Evolutionary conservation across 768 basidiomycete species (phyloP).

Genomic region (Mrakia hoshinonis): DNA sequence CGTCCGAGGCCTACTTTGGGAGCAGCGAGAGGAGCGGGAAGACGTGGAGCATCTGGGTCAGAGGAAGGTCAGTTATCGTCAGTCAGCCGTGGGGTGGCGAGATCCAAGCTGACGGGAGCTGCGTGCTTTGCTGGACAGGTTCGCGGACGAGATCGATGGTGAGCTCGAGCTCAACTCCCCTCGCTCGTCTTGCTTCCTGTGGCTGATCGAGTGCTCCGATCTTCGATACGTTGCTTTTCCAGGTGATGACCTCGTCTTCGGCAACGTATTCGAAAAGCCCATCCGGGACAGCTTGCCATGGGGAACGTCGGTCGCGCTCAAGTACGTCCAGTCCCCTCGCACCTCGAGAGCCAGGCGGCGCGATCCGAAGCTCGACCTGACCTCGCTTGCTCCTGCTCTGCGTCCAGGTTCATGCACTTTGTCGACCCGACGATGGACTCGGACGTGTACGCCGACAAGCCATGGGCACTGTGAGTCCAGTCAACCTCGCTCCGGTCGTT

Average conservation of each 20-base stretch:
- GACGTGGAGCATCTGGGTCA: conserved; percentile 25
- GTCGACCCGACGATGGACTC: conserved; percentile 19
- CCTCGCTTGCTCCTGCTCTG: background rate
- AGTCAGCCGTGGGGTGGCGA: background rate
- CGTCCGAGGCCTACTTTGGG: conserved; percentile 15
- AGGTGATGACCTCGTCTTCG: conserved; percentile 28
- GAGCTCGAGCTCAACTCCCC: background rate
- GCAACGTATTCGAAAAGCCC: conserved; percentile 26
- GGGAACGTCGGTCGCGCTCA: conserved; percentile 27
- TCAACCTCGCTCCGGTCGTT: no score
- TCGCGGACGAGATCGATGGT: conserved; percentile 24
- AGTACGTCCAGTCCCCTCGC: background rate
- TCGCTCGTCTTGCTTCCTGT: background rate
- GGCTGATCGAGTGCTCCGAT: no score
- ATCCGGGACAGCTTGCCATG: conserved; percentile 27
- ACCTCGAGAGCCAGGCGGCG: background rate
- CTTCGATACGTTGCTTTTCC: no score
- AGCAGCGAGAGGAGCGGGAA: conserved; percentile 11
- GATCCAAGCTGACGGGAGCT: background rate
- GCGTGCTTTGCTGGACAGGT: background rate
- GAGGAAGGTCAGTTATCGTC: conserved; percentile 10
- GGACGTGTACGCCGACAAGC: conserved; percentile 28
- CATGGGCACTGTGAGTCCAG: conserved; percentile 25
- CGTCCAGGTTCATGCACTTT: conserved; percentile 10
- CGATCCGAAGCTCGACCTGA: background rate